Evolutionary conservation across 2,329 filamentous ascomycete genomes (phyloP).

Genomic region (Alternaria sp.): DNA sequence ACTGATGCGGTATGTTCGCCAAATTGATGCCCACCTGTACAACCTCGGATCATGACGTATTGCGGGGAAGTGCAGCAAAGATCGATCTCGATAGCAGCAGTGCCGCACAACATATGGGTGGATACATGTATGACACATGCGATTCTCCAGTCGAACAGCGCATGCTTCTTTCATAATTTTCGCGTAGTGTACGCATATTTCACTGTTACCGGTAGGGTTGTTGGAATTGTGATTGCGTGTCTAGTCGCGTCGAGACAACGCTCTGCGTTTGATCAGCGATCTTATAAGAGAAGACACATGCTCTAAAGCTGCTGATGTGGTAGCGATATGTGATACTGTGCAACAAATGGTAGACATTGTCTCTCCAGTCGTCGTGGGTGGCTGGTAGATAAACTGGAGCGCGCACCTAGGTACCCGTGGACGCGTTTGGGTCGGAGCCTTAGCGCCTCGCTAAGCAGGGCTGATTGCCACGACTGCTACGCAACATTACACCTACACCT

Average conservation of each 20-base stretch:
- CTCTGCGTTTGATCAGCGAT: too few relatives aligned
- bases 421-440: neutral
- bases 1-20: neutral
- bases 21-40: neutral
- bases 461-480: neutral
- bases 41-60: conserved; percentile 26
- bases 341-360: accelerated
- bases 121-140: neutral
- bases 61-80: conserved; percentile 16
- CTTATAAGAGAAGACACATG: too few relatives aligned
- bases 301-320: neutral
- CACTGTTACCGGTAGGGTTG: neutral
- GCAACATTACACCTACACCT: neutral
- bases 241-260: neutral
- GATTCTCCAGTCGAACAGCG: neutral
- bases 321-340: neutral
- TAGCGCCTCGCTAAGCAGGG: neutral
- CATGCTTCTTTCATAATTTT: neutral
- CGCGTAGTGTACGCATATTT: neutral
- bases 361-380: neutral
- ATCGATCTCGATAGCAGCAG: neutral
- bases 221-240: neutral
- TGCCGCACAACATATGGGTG: neutral
- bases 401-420: neutral
- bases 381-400: neutral